A percentile compares a stretch with the other conserved stretches of the same genome.
Conservation (phyloP, 129 eudicot genomes). For the Chrysanthemum makinoi region DNA sequence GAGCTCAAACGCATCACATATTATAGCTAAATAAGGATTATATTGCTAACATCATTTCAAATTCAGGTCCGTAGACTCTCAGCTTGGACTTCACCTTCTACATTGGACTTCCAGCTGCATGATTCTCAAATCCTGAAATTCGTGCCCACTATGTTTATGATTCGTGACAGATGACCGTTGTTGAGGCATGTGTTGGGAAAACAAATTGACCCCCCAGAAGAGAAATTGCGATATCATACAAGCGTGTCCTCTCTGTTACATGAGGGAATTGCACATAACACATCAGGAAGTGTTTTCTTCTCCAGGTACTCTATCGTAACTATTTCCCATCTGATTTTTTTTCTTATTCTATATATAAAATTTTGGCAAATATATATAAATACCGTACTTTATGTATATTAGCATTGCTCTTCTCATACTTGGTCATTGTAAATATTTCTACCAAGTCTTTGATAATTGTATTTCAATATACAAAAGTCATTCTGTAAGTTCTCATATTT, state of each 20-base stretch:
- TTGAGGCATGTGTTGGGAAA: conserved; percentile 71
- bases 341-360: not conserved
- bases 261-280: conserved; percentile 81
- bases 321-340: not conserved
- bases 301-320: conserved; percentile 44
- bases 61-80: conserved; percentile 92
- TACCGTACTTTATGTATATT: not conserved
- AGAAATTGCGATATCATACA: conserved; percentile 47
- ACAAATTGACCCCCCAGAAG: conserved; percentile 63
- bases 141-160: not conserved
- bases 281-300: conserved; percentile 79
- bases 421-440: not conserved
- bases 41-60: conserved; percentile 12
- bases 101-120: too few relatives aligned
- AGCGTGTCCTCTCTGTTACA: conserved; percentile 54
- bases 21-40: not conserved
- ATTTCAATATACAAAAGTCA: too few relatives aligned
- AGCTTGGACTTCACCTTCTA: conserved; percentile 43
- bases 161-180: conserved; percentile 81
- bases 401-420: not conserved
- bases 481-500: too few relatives aligned
- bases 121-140: too few relatives aligned
- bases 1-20: not conserved
- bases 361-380: not conserved
- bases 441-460: too few relatives aligned